Percentiles rank a stretch among this genome's conserved stretches.
These are phyloP conservation scores for Myriosclerotinia scirpicola DNA, from an alignment of 2,329 filamentous ascomycete genomes.

Conservation along the genomic window DNA sequence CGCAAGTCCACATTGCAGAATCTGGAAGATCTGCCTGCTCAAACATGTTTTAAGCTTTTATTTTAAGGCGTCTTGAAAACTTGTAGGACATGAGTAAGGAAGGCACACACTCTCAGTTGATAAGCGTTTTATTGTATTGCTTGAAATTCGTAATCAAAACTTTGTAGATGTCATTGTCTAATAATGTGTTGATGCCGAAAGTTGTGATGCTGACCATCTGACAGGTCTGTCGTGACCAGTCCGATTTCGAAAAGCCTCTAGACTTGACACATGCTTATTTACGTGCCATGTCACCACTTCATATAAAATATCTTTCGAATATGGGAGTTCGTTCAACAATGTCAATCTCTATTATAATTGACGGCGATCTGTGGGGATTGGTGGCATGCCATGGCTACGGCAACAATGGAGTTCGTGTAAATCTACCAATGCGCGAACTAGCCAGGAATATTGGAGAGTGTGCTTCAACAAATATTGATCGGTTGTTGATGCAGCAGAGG, in stretches of 20 bases:
- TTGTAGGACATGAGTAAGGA: not conserved
- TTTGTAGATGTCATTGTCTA: not conserved
- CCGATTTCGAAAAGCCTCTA: conserved; percentile 72
- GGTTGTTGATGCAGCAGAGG: conserved; percentile 25
- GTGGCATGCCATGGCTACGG: conserved; percentile 86
- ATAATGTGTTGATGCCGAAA: not conserved
- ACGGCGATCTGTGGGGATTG: conserved; percentile 81
- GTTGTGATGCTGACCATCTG: not conserved
- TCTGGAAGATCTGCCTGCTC: not conserved
- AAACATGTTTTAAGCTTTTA: not conserved
- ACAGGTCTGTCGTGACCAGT: conserved; percentile 67
- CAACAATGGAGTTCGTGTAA: conserved; percentile 53
- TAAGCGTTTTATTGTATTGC: not conserved
- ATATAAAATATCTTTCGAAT: conserved; percentile 81
- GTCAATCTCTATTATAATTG: conserved; percentile 89
- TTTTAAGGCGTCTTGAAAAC: not conserved
- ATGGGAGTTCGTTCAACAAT: conserved; percentile 91
- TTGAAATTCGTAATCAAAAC: not conserved
- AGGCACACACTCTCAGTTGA: not conserved
- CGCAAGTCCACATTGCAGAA: not conserved
- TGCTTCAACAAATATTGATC: conserved; percentile 53
- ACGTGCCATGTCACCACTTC: conserved; percentile 86
- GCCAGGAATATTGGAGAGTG: conserved; percentile 57
- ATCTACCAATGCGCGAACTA: conserved; percentile 61
- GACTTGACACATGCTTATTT: conserved; percentile 73